A percentile compares a stretch with the other conserved stretches of the same genome.
These are phyloP conservation scores for Boletus coccyginus DNA, from an alignment of 768 basidiomycete genomes.

Conservation along the genomic window DNA sequence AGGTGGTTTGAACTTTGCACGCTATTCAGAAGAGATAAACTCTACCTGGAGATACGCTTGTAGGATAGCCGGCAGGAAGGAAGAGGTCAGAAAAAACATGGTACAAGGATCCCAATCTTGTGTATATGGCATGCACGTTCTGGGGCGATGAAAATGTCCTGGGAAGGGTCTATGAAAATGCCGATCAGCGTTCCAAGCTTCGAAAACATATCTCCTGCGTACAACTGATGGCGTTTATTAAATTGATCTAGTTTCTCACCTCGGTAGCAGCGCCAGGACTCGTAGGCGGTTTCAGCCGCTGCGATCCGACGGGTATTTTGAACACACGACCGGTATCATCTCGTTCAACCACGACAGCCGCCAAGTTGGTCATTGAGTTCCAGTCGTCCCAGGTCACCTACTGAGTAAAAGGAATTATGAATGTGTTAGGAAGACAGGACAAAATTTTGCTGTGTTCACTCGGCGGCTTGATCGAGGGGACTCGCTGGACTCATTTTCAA, in stretches of 20 bases:
- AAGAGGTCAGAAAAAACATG: slow-evolving; percentile 39
- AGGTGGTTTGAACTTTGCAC: neutral
- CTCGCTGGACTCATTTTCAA: neutral
- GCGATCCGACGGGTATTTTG: slow-evolving; percentile 12
- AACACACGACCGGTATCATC: slow-evolving; percentile 21
- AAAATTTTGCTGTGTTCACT: too few relatives aligned
- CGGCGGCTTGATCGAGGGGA: too few relatives aligned
- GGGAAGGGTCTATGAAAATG: neutral
- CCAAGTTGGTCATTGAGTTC: neutral
- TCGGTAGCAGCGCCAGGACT: neutral
- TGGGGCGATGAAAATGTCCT: neutral
- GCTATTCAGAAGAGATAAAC: neutral
- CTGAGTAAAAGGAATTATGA: too few relatives aligned
- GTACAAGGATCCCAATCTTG: slow-evolving; percentile 1
- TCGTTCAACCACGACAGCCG: slow-evolving; percentile 17
- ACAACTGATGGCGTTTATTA: neutral
- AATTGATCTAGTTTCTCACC: slow-evolving; percentile 11
- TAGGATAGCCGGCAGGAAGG: slow-evolving; percentile 61
- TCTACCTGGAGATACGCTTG: slow-evolving; percentile 57
- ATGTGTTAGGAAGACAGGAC: neutral
- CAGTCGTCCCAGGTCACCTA: neutral
- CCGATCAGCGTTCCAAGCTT: slow-evolving; percentile 7
- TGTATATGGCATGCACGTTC: neutral
- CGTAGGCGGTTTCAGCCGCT: neutral
- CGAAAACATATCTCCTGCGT: neutral